phyloP scores from a whole-genome alignment of 1,284 basidiomycete species.

The Cystobasidiaceae sp. region DNA sequence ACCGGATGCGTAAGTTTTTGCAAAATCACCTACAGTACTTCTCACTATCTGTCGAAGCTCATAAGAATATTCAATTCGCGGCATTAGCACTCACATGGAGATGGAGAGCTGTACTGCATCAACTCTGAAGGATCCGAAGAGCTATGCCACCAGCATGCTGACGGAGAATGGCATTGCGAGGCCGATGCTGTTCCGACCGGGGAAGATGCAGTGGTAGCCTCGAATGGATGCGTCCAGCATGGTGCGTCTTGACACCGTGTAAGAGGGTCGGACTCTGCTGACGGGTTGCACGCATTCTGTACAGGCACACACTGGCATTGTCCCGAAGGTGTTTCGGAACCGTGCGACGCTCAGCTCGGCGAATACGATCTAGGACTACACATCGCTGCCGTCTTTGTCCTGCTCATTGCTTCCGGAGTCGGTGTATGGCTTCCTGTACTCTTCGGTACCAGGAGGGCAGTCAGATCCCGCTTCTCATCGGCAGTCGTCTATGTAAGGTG shows the following conservation, averaged over 20 bases:
- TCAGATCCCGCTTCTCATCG: neutral
- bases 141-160: neutral
- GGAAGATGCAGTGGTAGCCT: neutral
- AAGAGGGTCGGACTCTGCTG: too few relatives aligned
- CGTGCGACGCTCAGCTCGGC: conserved; percentile 27
- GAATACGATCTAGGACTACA: conserved; percentile 49
- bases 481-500: neutral
- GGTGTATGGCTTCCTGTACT: conserved; percentile 10
- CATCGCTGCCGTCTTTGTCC: conserved; percentile 49
- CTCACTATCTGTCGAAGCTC: too few relatives aligned
- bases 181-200: too few relatives aligned
- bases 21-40: too few relatives aligned
- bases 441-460: neutral
- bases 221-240: conserved; percentile 27
- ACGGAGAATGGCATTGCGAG: conserved; percentile 9
- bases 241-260: conserved; percentile 1
- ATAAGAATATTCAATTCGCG: too few relatives aligned
- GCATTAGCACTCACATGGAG: conserved; percentile 6
- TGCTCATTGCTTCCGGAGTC: conserved; percentile 21
- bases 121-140: neutral
- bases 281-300: neutral
- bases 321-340: conserved; percentile 13
- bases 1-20: conserved; percentile 8
- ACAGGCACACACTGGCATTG: conserved; percentile 28
- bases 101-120: conserved; percentile 3